These are phyloP conservation scores for Russula sp. DNA, from an alignment of 768 basidiomycete genomes.

Conservation along the genomic window DNA sequence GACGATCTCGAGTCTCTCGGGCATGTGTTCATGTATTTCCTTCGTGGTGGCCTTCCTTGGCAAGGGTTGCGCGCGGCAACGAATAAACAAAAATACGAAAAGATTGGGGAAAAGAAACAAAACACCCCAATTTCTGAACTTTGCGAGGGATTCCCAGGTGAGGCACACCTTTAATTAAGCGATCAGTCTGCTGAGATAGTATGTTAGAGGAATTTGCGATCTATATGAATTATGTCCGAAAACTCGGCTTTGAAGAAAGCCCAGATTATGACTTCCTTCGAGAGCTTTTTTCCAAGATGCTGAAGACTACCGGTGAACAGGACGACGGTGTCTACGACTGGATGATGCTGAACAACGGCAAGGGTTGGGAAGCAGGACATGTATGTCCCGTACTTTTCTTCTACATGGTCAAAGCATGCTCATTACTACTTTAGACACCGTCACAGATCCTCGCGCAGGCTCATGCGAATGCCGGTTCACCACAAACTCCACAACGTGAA, in stretches of 20 bases:
- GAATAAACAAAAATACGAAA: constrained; percentile 99
- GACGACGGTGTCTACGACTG: constrained; percentile 95
- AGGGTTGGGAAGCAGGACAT: constrained; percentile 89
- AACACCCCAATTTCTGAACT: constrained; percentile 85
- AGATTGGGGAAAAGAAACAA: constrained; percentile 99
- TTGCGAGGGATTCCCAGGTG: constrained; percentile 95
- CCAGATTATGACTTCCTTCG: constrained; percentile 98
- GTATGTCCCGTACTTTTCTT: constrained; percentile 39
- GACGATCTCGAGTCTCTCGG: constrained; percentile 96
- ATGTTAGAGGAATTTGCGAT: constrained; percentile 89
- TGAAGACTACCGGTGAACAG: constrained; percentile 78
- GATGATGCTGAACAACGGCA: constrained; percentile 91
- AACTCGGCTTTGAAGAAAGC: constrained; percentile 94
- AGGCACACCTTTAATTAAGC: constrained; percentile 24
- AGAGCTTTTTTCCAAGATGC: constrained; percentile 86
- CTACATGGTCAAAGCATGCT: not conserved
- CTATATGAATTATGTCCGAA: constrained; percentile 99
- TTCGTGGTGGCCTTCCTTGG: constrained; percentile 95
- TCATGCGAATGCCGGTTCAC: constrained; percentile 48
- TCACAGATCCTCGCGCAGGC: constrained; percentile 41
- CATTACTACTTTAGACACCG: constrained; percentile 31
- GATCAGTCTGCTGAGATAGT: constrained; percentile 3
- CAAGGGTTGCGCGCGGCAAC: constrained; percentile 96
- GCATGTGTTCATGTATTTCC: constrained; percentile 99
- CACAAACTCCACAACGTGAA: constrained; percentile 47